These are phyloP conservation scores for Parasitella parasitica DNA, from an alignment of 371 early-diverging fungal species.

Conservation along the genomic window DNA sequence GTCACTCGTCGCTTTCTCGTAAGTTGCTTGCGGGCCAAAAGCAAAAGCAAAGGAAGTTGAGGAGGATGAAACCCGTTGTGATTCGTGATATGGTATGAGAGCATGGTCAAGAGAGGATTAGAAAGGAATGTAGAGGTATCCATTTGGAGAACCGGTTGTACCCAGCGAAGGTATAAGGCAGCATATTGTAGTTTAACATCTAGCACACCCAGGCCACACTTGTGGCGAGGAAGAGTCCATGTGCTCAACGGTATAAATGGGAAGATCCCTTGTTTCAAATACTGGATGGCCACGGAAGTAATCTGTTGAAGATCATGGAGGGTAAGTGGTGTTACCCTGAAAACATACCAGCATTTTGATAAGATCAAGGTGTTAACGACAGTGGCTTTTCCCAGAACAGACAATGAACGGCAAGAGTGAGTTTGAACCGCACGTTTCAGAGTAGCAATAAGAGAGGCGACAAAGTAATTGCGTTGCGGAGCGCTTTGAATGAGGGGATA, in stretches of 20 bases:
- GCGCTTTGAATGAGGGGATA: neutral
- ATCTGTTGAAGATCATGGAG: neutral
- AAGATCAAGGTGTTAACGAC: slow-evolving; percentile 8
- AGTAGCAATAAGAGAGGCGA: neutral
- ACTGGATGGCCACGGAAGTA: neutral
- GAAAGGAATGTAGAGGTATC: neutral
- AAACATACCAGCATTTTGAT: slow-evolving; percentile 9
- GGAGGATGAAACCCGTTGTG: neutral
- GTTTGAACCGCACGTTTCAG: neutral
- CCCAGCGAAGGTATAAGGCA: neutral
- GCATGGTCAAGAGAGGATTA: neutral
- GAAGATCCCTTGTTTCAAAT: neutral
- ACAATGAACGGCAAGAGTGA: slow-evolving; percentile 3
- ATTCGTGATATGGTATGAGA: neutral
- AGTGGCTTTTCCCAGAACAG: slow-evolving; percentile 10
- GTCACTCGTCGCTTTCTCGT: neutral
- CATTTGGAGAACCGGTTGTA: neutral
- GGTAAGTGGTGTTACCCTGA: neutral
- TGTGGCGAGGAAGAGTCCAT: neutral
- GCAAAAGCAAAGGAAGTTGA: neutral
- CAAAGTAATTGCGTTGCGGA: neutral
- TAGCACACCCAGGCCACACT: neutral
- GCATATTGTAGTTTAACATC: neutral
- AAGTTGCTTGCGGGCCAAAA: neutral
- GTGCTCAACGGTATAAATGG: neutral